These are phyloP conservation scores for Chaetomiaceae sp. DNA, from an alignment of 2,329 filamentous ascomycete genomes.

Conservation along the genomic window DNA sequence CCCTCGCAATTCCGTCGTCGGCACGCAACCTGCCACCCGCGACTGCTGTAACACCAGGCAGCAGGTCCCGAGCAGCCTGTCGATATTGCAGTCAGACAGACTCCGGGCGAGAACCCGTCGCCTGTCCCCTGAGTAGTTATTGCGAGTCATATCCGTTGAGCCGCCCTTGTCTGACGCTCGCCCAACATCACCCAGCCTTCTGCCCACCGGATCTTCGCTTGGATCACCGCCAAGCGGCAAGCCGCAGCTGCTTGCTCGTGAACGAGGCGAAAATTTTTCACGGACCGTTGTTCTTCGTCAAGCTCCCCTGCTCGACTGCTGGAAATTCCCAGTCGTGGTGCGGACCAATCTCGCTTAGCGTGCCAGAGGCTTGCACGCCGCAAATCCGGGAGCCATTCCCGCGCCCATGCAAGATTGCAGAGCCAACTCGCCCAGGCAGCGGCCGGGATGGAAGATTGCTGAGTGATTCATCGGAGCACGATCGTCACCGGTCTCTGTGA, in stretches of 20 bases:
- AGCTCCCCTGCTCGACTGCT: constrained; percentile 16
- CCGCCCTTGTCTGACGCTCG: too few species aligned
- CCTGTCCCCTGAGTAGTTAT: too few species aligned
- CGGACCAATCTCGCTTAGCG: constrained; percentile 25
- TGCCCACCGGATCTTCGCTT: constrained; percentile 3
- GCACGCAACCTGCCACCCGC: too few species aligned
- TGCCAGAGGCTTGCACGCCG: constrained; percentile 16
- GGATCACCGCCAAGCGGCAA: constrained; percentile 13
- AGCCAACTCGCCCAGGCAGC: constrained; percentile 9
- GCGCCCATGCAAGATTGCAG: constrained; percentile 20
- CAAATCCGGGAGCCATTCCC: constrained; percentile 21
- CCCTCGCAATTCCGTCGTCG: too few species aligned
- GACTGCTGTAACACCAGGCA: too few species aligned
- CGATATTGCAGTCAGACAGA: too few species aligned
- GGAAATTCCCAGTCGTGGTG: constrained; percentile 15
- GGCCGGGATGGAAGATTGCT: constrained; percentile 14
- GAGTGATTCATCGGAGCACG: constrained; percentile 18
- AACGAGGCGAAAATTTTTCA: constrained; percentile 20
- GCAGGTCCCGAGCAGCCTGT: too few species aligned
- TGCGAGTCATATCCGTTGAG: neutral
- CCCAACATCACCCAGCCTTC: constrained; percentile 6
- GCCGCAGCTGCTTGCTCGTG: constrained; percentile 11
- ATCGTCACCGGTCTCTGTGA: neutral
- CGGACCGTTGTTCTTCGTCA: constrained; percentile 14
- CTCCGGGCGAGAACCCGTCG: too few species aligned